Evolutionary conservation across 2,329 filamentous ascomycete genomes (phyloP).

Genomic region (Pseudomassariella vexata): DNA sequence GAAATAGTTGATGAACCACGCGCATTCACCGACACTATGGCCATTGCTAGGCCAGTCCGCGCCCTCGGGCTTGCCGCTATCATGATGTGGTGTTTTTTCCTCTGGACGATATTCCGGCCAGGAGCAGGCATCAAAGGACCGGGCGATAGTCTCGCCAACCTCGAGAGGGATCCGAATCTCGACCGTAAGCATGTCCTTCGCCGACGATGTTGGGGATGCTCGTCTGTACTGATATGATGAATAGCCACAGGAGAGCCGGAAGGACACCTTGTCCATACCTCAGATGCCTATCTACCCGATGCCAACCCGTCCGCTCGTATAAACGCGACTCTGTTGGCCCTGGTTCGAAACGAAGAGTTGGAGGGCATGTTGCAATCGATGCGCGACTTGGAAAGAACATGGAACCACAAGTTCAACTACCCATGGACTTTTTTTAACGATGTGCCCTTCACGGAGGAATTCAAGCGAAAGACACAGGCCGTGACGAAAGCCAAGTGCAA

Average conservation of each 20-base stretch:
- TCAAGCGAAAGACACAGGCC: conserved; percentile 75
- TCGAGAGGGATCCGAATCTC: conserved; percentile 73
- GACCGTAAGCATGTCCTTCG: conserved; percentile 58
- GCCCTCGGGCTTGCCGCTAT: conserved; percentile 67
- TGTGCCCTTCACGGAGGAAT: conserved; percentile 85
- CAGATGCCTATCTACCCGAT: conserved; percentile 71
- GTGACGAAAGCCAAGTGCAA: conserved; percentile 82
- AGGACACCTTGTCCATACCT: conserved; percentile 67
- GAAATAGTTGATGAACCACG: conserved; percentile 18
- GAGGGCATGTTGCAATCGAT: conserved; percentile 81
- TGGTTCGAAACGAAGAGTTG: conserved; percentile 90
- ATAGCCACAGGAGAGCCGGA: conserved; percentile 78
- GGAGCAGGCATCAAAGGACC: conserved; percentile 30
- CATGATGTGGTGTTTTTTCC: conserved; percentile 70
- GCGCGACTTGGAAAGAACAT: conserved; percentile 85
- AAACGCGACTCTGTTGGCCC: conserved; percentile 84
- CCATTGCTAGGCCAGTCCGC: conserved; percentile 78
- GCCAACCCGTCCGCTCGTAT: conserved; percentile 75
- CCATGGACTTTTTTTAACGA: conserved; percentile 99
- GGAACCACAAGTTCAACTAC: conserved; percentile 99
- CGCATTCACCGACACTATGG: conserved; percentile 53
- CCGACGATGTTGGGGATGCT: too few species aligned
- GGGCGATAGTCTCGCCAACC: conserved; percentile 32
- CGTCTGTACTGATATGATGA: conserved; percentile 10
- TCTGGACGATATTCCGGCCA: conserved; percentile 67